Evolutionary conservation across 2,329 filamentous ascomycete species (phyloP).

Genomic region (Sarocladium strictum): DNA sequence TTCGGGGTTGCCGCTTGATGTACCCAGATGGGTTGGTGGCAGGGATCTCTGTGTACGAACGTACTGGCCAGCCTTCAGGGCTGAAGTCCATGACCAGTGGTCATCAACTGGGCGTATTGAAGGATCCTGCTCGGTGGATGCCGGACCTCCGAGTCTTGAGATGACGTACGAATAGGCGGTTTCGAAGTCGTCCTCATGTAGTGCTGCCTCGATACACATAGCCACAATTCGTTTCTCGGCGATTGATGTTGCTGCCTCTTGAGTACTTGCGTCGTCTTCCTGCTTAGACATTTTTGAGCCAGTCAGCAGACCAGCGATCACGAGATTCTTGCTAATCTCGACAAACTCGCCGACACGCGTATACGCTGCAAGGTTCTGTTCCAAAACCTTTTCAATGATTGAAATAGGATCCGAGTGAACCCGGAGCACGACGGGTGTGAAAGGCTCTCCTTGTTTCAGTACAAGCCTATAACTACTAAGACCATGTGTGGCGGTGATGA

Average conservation of each 20-base stretch:
- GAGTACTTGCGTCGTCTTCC: slow-evolving; percentile 15
- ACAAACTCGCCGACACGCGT: slow-evolving; percentile 69
- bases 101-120: slow-evolving; percentile 34
- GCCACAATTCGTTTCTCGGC: slow-evolving; percentile 65
- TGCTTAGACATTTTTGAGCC: slow-evolving; percentile 10
- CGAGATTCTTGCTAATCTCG: slow-evolving; percentile 61
- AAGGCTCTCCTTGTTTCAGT: slow-evolving; percentile 73
- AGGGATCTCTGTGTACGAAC: slow-evolving; percentile 48
- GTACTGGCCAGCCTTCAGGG: slow-evolving; percentile 72
- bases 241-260: slow-evolving; percentile 25
- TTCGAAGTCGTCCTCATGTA: slow-evolving; percentile 75
- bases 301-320: slow-evolving; percentile 46
- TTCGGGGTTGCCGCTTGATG: slow-evolving; percentile 51
- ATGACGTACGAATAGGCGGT: slow-evolving; percentile 81
- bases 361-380: slow-evolving; percentile 70
- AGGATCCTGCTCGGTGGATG: neutral
- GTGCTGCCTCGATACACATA: slow-evolving; percentile 74
- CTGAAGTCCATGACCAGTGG: slow-evolving; percentile 72
- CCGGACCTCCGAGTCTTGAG: slow-evolving; percentile 50
- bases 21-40: slow-evolving; percentile 54
- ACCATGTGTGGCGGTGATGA: slow-evolving; percentile 68
- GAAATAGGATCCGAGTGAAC: slow-evolving; percentile 69
- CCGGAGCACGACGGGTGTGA: slow-evolving; percentile 72
- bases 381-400: slow-evolving; percentile 65
- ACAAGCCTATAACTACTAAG: slow-evolving; percentile 72